These are phyloP conservation scores for Barnettozyma salicaria DNA, from an alignment of 805 yeast species.

Conservation along the genomic window DNA sequence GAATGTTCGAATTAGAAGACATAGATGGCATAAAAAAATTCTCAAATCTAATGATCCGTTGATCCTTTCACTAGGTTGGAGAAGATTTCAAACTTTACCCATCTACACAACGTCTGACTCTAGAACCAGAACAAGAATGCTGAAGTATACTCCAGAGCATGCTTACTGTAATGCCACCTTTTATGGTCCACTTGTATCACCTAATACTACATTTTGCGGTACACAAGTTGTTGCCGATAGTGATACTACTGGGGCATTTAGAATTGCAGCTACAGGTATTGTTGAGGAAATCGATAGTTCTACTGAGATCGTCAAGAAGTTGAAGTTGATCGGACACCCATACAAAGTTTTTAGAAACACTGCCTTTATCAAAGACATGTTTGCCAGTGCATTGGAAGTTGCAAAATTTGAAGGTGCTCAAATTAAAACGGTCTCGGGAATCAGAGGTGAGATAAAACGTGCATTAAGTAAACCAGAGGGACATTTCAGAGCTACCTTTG, in stretches of 20 bases:
- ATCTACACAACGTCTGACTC: constrained; percentile 95
- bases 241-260: constrained; percentile 81
- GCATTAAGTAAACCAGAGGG: constrained; percentile 95
- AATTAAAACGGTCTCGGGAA: constrained; percentile 93
- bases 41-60: constrained; percentile 94
- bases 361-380: constrained; percentile 97
- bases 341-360: constrained; percentile 91
- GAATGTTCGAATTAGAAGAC: constrained; percentile 93
- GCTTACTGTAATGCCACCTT: constrained; percentile 93
- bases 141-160: constrained; percentile 97
- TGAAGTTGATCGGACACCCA: constrained; percentile 93
- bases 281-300: constrained; percentile 88
- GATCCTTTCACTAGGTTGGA: constrained; percentile 92
- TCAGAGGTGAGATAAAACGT: constrained; percentile 94
- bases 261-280: constrained; percentile 96
- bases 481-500: constrained; percentile 92
- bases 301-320: constrained; percentile 88
- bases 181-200: constrained; percentile 95
- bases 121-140: constrained; percentile 94
- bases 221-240: constrained; percentile 80
- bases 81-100: constrained; percentile 96
- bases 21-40: constrained; percentile 97
- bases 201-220: constrained; percentile 96
- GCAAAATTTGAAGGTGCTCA: constrained; percentile 98
- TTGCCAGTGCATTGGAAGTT: constrained; percentile 83